Evolutionary conservation across 768 basidiomycete genomes (phyloP).

Genomic region (Pleurotus eryngii): DNA sequence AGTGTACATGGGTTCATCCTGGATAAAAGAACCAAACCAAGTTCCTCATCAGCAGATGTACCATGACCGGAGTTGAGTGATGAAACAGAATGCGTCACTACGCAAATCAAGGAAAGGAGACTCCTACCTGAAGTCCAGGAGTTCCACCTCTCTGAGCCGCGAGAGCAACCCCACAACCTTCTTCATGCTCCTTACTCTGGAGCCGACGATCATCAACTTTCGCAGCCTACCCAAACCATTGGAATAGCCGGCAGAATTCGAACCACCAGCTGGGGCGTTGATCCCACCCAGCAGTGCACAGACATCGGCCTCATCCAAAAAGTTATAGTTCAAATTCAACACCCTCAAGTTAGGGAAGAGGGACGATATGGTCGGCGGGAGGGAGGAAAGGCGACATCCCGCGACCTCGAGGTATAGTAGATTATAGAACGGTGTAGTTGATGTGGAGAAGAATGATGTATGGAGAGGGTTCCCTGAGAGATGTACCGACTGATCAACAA

Average conservation of each 20-base stretch:
- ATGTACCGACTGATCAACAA: conserved; percentile 6
- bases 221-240: conserved; percentile 71
- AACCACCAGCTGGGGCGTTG: too few species aligned
- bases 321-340: conserved; percentile 97
- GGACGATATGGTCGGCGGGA: conserved; percentile 65
- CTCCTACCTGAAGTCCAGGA: conserved; percentile 81
- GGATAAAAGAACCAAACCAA: conserved; percentile 2
- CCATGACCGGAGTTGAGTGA: too few species aligned
- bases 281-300: too few species aligned
- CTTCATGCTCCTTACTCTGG: conserved; percentile 71
- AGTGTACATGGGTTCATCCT: conserved; percentile 97
- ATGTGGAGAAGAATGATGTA: conserved; percentile 42
- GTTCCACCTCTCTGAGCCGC: conserved; percentile 77
- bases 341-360: conserved; percentile 83
- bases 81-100: conserved; percentile 4
- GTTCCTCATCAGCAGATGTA: too few species aligned
- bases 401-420: conserved; percentile 91
- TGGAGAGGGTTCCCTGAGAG: conserved; percentile 69
- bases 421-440: conserved; percentile 75
- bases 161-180: conserved; percentile 68
- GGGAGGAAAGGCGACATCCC: conserved; percentile 70
- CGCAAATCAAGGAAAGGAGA: background rate
- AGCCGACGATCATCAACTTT: conserved; percentile 86
- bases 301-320: conserved; percentile 61
- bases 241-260: conserved; percentile 36